A percentile compares a stretch with the other conserved stretches of the same genome.
Evolutionary conservation across 2,329 filamentous ascomycete genomes (phyloP).

Genomic region (Ceratocystis alfenasii): DNA sequence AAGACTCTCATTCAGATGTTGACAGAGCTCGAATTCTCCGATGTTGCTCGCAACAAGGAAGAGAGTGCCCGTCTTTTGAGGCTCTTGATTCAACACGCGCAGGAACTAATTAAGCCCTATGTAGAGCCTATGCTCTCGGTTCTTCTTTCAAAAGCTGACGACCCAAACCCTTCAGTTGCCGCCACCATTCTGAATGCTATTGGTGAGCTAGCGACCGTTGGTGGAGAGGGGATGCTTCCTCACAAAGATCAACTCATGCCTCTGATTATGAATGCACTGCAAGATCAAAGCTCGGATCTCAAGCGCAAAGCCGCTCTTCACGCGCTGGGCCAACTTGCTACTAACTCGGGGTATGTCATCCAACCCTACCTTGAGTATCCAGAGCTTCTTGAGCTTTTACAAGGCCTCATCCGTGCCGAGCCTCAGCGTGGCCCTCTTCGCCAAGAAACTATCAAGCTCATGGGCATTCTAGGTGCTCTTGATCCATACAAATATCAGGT

Average conservation of each 20-base stretch:
- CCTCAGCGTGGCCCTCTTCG: conserved; percentile 68
- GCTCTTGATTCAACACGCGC: conserved; percentile 83
- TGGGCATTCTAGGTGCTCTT: conserved; percentile 87
- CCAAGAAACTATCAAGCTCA: conserved; percentile 89
- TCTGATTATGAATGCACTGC: conserved; percentile 82
- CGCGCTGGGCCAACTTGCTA: conserved; percentile 82
- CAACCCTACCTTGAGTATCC: conserved; percentile 92
- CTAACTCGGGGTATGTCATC: conserved; percentile 96
- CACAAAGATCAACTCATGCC: conserved; percentile 92
- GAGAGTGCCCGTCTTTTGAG: conserved; percentile 90
- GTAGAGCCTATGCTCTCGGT: conserved; percentile 94
- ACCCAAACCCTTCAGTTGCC: conserved; percentile 74
- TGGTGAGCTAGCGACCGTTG: conserved; percentile 85
- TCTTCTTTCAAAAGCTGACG: conserved; percentile 81
- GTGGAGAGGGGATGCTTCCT: conserved; percentile 81
- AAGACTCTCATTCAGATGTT: conserved; percentile 94
- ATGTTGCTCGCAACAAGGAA: conserved; percentile 86
- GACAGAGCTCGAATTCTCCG: conserved; percentile 92
- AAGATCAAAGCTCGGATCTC: conserved; percentile 79
- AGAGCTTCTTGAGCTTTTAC: conserved; percentile 79
- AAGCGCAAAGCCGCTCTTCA: conserved; percentile 87
- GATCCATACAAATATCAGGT: conserved; percentile 87
- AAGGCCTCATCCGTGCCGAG: conserved; percentile 88
- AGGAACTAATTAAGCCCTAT: conserved; percentile 86
- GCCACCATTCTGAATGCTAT: conserved; percentile 92